Percentiles rank a stretch among this genome's conserved stretches.
Conservation (phyloP, 176 grass and related monocot genomes). For the Triticum timopheevii region DNA sequence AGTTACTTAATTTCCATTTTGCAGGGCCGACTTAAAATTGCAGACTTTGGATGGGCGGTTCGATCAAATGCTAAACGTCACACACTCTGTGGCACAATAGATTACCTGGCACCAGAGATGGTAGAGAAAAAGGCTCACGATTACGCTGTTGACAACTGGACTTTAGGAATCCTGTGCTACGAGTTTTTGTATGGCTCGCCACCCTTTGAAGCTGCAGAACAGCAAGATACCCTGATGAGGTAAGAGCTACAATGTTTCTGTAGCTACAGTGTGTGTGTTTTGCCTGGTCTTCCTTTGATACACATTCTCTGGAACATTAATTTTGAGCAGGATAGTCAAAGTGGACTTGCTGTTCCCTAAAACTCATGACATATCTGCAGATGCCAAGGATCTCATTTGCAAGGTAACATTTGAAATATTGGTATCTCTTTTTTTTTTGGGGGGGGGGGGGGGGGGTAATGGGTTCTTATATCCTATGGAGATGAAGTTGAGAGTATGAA, state of each 20-base stretch:
- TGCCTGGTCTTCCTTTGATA: constrained; percentile 6
- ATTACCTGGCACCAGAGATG: constrained; percentile 97
- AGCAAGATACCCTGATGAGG: constrained; percentile 67
- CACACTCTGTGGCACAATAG: constrained; percentile 91
- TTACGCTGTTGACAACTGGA: constrained; percentile 93
- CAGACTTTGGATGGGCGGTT: constrained; percentile 96
- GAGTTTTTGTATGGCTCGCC: constrained; percentile 88
- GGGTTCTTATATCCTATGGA: neutral
- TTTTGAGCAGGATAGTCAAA: constrained; percentile 70
- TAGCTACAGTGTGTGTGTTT: neutral
- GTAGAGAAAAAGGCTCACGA: constrained; percentile 86
- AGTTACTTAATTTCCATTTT: constrained; percentile 24
- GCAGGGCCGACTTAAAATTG: constrained; percentile 91
- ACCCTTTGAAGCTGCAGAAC: constrained; percentile 78
- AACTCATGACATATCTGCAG: constrained; percentile 51
- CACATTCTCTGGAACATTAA: neutral
- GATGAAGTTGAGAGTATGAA: neutral
- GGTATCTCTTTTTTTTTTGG: neutral
- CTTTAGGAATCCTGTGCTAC: constrained; percentile 84
- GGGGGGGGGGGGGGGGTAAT: neutral
- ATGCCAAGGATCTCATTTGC: constrained; percentile 89
- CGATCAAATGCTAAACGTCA: constrained; percentile 70
- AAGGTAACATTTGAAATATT: constrained; percentile 50
- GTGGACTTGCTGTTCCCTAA: constrained; percentile 85
- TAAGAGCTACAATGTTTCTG: constrained; percentile 2